A percentile compares a stretch with the other conserved stretches of the same genome.
These are phyloP conservation scores for Aspergillus pseudoterreus DNA, from an alignment of 2,329 filamentous ascomycete genomes.

Conservation along the genomic window DNA sequence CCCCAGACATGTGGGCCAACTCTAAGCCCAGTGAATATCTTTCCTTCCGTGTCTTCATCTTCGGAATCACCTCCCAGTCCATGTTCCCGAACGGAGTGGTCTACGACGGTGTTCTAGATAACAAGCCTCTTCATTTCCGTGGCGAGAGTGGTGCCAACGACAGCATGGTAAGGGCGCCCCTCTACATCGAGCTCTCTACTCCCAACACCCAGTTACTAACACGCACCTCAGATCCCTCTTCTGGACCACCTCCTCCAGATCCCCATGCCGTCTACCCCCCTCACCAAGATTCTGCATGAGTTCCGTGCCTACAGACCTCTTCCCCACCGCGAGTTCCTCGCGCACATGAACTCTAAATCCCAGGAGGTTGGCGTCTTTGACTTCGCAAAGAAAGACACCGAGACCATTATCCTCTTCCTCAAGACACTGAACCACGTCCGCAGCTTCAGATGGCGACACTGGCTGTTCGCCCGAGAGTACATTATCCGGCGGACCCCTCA, in stretches of 20 bases:
- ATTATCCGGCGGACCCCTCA: conserved; percentile 45
- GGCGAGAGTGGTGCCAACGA: conserved; percentile 94
- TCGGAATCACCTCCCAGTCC: conserved; percentile 85
- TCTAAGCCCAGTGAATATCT: conserved; percentile 81
- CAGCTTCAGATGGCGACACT: conserved; percentile 49
- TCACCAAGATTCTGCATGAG: conserved; percentile 82
- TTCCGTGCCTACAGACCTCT: conserved; percentile 86
- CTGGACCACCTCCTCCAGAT: conserved; percentile 85
- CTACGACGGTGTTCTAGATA: conserved; percentile 76
- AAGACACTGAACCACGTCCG: conserved; percentile 45
- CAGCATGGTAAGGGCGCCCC: conserved; percentile 60
- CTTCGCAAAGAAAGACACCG: conserved; percentile 35
- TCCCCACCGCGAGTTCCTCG: conserved; percentile 82
- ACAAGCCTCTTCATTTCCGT: conserved; percentile 72
- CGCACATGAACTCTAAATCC: conserved; percentile 59
- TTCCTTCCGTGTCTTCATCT: conserved; percentile 93
- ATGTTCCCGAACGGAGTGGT: conserved; percentile 93
- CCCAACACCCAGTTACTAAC: background rate
- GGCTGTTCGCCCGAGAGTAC: conserved; percentile 48
- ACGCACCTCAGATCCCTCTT: conserved; percentile 61
- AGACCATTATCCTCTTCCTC: conserved; percentile 43
- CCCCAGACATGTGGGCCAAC: conserved; percentile 77
- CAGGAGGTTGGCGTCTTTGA: conserved; percentile 44
- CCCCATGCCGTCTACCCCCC: conserved; percentile 80
- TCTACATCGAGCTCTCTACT: background rate